These are phyloP conservation scores for Rhizophagus clarus DNA, from an alignment of 192 early-diverging fungal genomes.

Conservation along the genomic window DNA sequence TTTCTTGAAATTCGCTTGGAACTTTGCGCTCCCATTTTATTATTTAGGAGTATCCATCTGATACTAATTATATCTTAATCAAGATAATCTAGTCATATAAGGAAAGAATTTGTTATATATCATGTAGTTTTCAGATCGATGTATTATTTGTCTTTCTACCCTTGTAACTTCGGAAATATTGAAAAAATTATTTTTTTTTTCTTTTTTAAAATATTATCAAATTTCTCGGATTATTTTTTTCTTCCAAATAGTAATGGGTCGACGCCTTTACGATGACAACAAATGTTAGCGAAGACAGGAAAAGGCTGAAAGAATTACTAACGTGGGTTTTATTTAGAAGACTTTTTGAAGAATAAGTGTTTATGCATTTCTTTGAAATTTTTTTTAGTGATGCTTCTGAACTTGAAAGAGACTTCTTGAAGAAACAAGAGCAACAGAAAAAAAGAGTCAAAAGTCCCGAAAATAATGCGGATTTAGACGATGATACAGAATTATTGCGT, in stretches of 20 bases:
- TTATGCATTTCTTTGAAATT: background rate
- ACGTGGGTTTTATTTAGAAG: background rate
- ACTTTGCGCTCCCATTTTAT: slow-evolving; percentile 5
- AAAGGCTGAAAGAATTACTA: slow-evolving; percentile 31
- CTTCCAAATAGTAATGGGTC: slow-evolving; percentile 13
- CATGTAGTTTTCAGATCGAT: background rate
- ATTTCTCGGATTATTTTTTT: background rate
- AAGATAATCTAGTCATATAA: background rate
- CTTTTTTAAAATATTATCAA: background rate
- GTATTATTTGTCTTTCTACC: too few species aligned
- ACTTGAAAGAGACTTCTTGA: slow-evolving; percentile 27
- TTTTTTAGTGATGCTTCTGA: slow-evolving; percentile 24
- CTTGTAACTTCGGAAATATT: background rate
- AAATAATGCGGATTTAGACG: background rate
- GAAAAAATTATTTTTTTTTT: background rate
- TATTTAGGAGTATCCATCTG: too few species aligned
- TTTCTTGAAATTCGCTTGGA: slow-evolving; percentile 10
- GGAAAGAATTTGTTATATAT: background rate
- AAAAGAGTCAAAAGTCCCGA: background rate
- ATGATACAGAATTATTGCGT: slow-evolving; percentile 30
- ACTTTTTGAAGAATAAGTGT: background rate
- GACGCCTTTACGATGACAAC: slow-evolving; percentile 32
- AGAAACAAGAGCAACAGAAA: slow-evolving; percentile 30
- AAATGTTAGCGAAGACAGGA: slow-evolving; percentile 35
- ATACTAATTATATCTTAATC: background rate